Evolutionary conservation across 2,329 filamentous ascomycete species (phyloP), one percentile per base, ranked within the genome.

Genomic region (Sporothrix brunneoviolacea): DNA sequence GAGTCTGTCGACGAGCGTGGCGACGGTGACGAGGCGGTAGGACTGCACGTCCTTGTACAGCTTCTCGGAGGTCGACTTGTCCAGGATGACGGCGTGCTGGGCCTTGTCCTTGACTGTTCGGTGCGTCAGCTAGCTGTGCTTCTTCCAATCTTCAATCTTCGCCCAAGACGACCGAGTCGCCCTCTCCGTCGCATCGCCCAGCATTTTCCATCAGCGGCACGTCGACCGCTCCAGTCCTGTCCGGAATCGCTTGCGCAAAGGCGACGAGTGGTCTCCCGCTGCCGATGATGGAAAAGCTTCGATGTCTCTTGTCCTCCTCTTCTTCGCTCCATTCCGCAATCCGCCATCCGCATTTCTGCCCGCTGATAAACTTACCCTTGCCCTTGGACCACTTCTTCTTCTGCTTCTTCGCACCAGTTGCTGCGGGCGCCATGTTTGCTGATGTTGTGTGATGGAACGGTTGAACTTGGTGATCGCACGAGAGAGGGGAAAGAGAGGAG

Each of bases 21-120:
- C 91, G 68, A 97, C 87, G 70, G 93, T 97, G 78, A 98, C 90
- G 74, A 98, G 90, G 70, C 93, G 90, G 87, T 97, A 98, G 60
- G 93, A 96, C 77, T 97, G 93, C 67, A 98, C 94, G 83, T 98
- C 93, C 83, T 98, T 98, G 83, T 95, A 87, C 74, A 98, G 90
- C 82, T 94, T 95, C 78, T 98, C 93, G 64, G 86, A 87, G 70
- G 86, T 95, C 76, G 80, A 71, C 85, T 98, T 98, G 82, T 98
- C 93, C 77, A 98, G 89, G 70, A 97, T 82, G 76, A 98, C 93
- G 75, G 88, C 88, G 84, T 98, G 93, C 75, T 97, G 87, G 77
- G 93, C 91, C 91, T 98, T 98, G 84, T 98, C 93, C 93, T 98
- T 98, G 82, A 98, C 93, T 67, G 57, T 54, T 37, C 6, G 10